Base-by-base conservation (phyloP, 495 filamentous ascomycete genomes). In the Viridothelium virens region DNA sequence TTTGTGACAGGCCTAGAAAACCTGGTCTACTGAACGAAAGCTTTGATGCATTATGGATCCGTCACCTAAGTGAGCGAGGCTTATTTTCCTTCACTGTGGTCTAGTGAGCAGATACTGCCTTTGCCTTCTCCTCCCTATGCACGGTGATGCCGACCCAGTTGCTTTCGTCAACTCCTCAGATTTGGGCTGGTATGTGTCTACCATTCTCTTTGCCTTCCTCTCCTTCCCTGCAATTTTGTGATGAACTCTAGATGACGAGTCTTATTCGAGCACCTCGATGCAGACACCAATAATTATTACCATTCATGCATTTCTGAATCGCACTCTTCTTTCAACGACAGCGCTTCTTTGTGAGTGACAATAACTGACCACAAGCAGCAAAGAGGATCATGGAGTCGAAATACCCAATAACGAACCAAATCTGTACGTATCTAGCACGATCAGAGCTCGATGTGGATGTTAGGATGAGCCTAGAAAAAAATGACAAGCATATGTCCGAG, bases 1-100 rank as follows among this genome's bases (percentile, higher is more conserved):
- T 85, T 91, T 90, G 91, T 76, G 92, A 91, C 91, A 96, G 92
- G 93, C 94, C 91, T 97, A 96, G 93, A 96, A 98, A 98, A 96
- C 94, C 92, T 96, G 85, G 92, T 91, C 92, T 90, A 92, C 94
- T 98, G 94, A 97, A 83, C 72, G 41, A 39, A 37, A 18, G 14
- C 39, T 3, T 25, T 63, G 34, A 37, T 5, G 25, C 10, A 16
- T 41, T 11, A 63, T 47, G 10, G 11, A 9, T 18, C 36, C 36
- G n/a, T 12, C 11, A 25, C 7, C 37, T 5, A 14, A 11, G 4
- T 3, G 4, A 63, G 14, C 38, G 11, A 39, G 14, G 41, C 38
- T 63, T 14, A 63, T 14, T 39, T 33, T 33, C 38, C 16, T 33
- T 41, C 33, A 18, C 56, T 36, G 10, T 18, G 10, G 56, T 36